phyloP scores from a whole-genome alignment of 805 yeast species.

The Millerozyma acaciae region DNA sequence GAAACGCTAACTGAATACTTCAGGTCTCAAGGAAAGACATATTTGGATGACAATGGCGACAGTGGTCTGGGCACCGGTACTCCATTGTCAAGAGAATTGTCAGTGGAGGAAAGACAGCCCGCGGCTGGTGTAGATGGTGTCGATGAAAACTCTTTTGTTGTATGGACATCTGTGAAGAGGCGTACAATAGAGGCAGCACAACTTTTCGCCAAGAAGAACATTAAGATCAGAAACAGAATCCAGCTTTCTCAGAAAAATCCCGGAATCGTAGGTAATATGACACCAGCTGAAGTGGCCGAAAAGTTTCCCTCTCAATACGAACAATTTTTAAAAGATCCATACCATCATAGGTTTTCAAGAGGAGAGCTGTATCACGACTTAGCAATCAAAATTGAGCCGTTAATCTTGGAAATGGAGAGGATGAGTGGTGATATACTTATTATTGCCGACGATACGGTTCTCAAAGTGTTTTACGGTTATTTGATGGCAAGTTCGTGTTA shows the following conservation, averaged over 20 bases:
- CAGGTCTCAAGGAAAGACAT: constrained; percentile 30
- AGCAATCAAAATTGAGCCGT: constrained; percentile 90
- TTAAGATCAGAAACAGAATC: constrained; percentile 68
- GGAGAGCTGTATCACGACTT: constrained; percentile 95
- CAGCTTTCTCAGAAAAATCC: constrained; percentile 87
- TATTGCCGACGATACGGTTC: constrained; percentile 88
- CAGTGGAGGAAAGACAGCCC: constrained; percentile 39
- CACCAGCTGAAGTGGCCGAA: constrained; percentile 53
- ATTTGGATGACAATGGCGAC: constrained; percentile 15
- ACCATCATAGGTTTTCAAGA: constrained; percentile 87
- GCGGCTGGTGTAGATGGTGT: constrained; percentile 54
- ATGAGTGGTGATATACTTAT: constrained; percentile 82
- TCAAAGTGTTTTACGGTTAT: constrained; percentile 89
- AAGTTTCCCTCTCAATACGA: constrained; percentile 68
- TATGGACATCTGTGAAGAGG: constrained; percentile 93
- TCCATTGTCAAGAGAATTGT: constrained; percentile 10
- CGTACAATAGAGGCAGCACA: constrained; percentile 79
- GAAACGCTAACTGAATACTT: constrained; percentile 46
- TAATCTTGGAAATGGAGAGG: constrained; percentile 90
- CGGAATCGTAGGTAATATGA: constrained; percentile 74
- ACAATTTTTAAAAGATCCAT: constrained; percentile 71
- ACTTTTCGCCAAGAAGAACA: constrained; percentile 58
- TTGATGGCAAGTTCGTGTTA: constrained; percentile 85
- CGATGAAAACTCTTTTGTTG: constrained; percentile 60
- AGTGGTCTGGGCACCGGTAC: neutral